These are phyloP conservation scores for Stagonosporopsis cucurbitacearum DNA, from an alignment of 2,329 filamentous ascomycete species.

Conservation along the genomic window DNA sequence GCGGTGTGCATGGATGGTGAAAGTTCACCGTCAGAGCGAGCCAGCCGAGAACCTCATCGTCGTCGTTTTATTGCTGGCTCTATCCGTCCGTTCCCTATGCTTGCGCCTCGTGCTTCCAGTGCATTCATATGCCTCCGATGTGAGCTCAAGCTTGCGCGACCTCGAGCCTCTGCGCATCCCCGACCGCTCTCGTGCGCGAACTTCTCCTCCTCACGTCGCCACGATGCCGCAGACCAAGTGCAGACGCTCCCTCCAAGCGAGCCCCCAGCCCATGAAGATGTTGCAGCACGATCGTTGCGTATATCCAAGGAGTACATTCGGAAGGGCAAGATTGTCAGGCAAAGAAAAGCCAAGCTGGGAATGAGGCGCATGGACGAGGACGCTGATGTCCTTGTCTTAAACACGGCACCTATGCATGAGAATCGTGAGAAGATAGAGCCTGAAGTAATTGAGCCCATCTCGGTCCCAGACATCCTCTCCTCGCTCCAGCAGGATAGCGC, in stretches of 20 bases:
- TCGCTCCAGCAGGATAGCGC: slow-evolving; percentile 36
- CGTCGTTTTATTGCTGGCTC: slow-evolving; percentile 13
- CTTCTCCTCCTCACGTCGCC: slow-evolving; percentile 41
- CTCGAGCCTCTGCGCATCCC: slow-evolving; percentile 22
- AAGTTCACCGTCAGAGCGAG: slow-evolving; percentile 25
- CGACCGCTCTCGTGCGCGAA: slow-evolving; percentile 26
- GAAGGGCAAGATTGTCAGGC: slow-evolving; percentile 35
- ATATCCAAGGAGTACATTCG: slow-evolving; percentile 14
- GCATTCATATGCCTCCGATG: slow-evolving; percentile 51
- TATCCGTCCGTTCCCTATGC: slow-evolving; percentile 38
- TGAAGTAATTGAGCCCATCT: slow-evolving; percentile 17
- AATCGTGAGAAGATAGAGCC: slow-evolving; percentile 3
- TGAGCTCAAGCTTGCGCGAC: slow-evolving; percentile 41
- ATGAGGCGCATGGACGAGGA: slow-evolving; percentile 43
- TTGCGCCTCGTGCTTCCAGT: slow-evolving; percentile 43
- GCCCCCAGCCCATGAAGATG: background rate
- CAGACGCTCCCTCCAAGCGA: slow-evolving; percentile 1
- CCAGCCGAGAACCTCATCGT: background rate
- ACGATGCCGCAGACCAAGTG: slow-evolving; percentile 29
- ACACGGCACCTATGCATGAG: slow-evolving; percentile 28
- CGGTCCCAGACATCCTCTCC: slow-evolving; percentile 33
- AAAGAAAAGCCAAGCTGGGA: slow-evolving; percentile 39
- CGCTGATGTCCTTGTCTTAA: slow-evolving; percentile 46
- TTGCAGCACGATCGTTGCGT: background rate
- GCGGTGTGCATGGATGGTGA: slow-evolving; percentile 30